These are phyloP conservation scores for Colletotrichum gigasporum DNA, from an alignment of 2,329 filamentous ascomycete species.

Conservation along the genomic window DNA sequence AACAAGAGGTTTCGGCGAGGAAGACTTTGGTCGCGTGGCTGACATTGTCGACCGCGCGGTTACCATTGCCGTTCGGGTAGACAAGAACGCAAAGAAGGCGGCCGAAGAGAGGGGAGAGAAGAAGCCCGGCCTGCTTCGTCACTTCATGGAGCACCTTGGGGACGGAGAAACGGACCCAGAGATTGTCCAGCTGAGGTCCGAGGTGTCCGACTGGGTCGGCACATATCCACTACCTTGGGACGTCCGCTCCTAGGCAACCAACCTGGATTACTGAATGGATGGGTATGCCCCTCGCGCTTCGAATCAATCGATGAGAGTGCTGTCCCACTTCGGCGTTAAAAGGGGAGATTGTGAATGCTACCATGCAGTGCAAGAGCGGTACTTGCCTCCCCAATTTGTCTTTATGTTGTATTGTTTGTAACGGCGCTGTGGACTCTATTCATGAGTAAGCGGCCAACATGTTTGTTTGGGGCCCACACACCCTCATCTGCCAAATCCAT, in stretches of 20 bases:
- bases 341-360: background rate
- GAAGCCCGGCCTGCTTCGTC: slow-evolving; percentile 70
- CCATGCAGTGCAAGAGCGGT: background rate
- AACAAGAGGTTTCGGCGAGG: slow-evolving; percentile 87
- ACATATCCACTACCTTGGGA: slow-evolving; percentile 79
- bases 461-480: background rate
- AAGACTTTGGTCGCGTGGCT: slow-evolving; percentile 87
- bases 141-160: slow-evolving; percentile 74
- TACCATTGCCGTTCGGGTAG: slow-evolving; percentile 78
- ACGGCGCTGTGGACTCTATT: background rate
- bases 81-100: slow-evolving; percentile 76
- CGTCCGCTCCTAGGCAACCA: slow-evolving; percentile 32
- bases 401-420: background rate
- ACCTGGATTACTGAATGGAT: background rate
- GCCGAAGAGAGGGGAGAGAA: slow-evolving; percentile 74
- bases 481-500: background rate
- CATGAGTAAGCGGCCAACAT: background rate
- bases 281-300: background rate
- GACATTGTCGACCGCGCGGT: slow-evolving; percentile 88
- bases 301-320: background rate
- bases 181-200: slow-evolving; percentile 76
- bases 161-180: slow-evolving; percentile 74
- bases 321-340: slow-evolving; percentile 17
- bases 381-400: background rate
- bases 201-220: slow-evolving; percentile 82